Evolutionary conservation across 352 stramenopile species (phyloP).

Genomic region (Phytophthora hibernalis): DNA sequence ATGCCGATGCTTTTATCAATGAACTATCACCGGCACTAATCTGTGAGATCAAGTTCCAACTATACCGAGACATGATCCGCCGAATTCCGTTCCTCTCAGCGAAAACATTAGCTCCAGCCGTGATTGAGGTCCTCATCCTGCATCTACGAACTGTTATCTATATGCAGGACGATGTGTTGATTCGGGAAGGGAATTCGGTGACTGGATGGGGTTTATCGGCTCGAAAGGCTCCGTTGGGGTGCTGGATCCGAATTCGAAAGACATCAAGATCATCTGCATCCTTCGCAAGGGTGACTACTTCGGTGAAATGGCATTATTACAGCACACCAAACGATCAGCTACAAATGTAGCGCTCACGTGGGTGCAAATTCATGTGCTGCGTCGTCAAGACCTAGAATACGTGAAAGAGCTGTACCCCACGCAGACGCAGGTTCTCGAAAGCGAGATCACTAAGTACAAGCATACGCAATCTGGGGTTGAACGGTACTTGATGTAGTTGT

Average conservation of each 20-base stretch:
- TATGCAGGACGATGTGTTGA: conserved; percentile 79
- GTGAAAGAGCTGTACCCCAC: conserved; percentile 71
- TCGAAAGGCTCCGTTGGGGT: conserved; percentile 73
- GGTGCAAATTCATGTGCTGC: conserved; percentile 79
- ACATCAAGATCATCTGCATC: conserved; percentile 65
- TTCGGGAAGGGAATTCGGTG: conserved; percentile 71
- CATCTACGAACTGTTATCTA: conserved; percentile 75
- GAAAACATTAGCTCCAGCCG: conserved; percentile 53
- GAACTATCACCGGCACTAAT: conserved; percentile 69
- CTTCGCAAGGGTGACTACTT: conserved; percentile 81
- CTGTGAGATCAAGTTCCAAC: conserved; percentile 75
- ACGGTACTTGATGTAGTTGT: neutral
- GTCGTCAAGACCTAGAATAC: conserved; percentile 62
- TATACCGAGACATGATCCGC: conserved; percentile 76
- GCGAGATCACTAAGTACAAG: conserved; percentile 77
- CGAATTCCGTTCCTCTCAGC: conserved; percentile 73
- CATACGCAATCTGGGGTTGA: conserved; percentile 65
- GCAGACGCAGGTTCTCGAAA: conserved; percentile 62
- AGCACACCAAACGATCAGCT: conserved; percentile 67
- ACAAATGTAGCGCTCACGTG: conserved; percentile 75
- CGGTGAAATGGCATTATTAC: conserved; percentile 77
- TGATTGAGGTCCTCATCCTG: conserved; percentile 74
- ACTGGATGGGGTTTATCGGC: conserved; percentile 85
- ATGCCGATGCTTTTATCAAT: conserved; percentile 73
- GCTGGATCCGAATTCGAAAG: conserved; percentile 58